Base-by-base conservation (phyloP, 192 early-diverging fungal species). In the Coemansia sp. region DNA sequence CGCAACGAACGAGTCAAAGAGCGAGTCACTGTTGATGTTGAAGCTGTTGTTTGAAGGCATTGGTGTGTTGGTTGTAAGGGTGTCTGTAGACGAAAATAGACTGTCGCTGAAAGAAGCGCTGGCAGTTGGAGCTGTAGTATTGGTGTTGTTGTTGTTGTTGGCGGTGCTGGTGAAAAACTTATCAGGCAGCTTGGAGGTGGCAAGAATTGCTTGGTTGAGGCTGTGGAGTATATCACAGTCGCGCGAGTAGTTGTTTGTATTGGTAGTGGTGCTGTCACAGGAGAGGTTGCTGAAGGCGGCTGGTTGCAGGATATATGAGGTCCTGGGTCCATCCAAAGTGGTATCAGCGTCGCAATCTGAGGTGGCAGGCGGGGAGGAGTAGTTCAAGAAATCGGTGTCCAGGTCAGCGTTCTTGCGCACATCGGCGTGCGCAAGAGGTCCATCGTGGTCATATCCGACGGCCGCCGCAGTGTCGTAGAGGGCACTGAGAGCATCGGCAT, bases 381-480 rank as follows among this genome's bases (percentile, higher is more conserved):
- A 54, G 10, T 58, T 74, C 71, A 54, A 44, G 45, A 37, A 55
- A 40, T 61, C 64, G 53, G 54, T 43, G 64, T 67, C 71, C 64
- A 55, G 33, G 44, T 74, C 59, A 38, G 64, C 52, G 60, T 32
- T 19, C 29, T 6, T 32, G 20, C 46, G 9, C 13, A 64, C 28
- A n/a, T 32, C 35, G 55, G 42, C 27, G n/a, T n/a, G n/a, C n/a
- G n/a, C n/a, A n/a, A n/a, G n/a, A 40, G 44, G 50, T 28, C 2
- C 44, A 20, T 26, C 25, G 14, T 29, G 34, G 39, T 30, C 25
- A 19, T 15, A 22, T 20, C 50, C 34, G 26, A 40, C 23, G 32
- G 45, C 23, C 25, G 50, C 37, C 36, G 67, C 59, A 32, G 67
- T 55, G 54, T 44, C 25, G 11, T 58, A 50, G 22, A 59, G 32